Percentiles rank a stretch among this genome's conserved stretches.
These are phyloP conservation scores for Aspergillus coremiiformis DNA, from an alignment of 495 filamentous ascomycete genomes.

Conservation along the genomic window DNA sequence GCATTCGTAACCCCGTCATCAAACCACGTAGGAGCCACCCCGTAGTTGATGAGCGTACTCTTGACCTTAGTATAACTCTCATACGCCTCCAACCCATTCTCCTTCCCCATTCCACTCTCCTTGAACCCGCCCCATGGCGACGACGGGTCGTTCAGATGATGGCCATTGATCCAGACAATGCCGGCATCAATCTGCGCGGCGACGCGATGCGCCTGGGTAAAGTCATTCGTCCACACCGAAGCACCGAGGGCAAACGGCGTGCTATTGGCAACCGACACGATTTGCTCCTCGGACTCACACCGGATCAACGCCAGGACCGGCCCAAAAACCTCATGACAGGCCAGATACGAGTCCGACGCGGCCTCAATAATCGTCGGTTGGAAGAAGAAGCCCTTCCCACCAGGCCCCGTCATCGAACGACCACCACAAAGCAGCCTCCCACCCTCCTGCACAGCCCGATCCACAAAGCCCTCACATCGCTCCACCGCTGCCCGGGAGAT, in stretches of 20 bases:
- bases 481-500: conserved; percentile 32
- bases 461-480: conserved; percentile 31
- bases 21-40: conserved; percentile 43
- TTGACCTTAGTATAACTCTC: conserved; percentile 51
- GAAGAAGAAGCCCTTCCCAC: conserved; percentile 49
- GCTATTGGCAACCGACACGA: conserved; percentile 41
- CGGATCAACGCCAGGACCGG: conserved; percentile 42
- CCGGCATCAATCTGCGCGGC: conserved; percentile 50
- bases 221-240: conserved; percentile 51
- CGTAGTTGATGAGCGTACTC: conserved; percentile 54
- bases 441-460: conserved; percentile 22
- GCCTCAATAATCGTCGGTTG: conserved; percentile 48
- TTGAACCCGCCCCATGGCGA: conserved; percentile 53
- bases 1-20: conserved; percentile 31
- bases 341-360: conserved; percentile 20
- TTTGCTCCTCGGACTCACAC: conserved; percentile 43
- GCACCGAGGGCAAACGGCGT: conserved; percentile 46
- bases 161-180: conserved; percentile 57
- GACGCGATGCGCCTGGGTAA: conserved; percentile 50
- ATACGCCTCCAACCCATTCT: conserved; percentile 52
- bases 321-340: conserved; percentile 43
- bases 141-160: conserved; percentile 55
- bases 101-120: conserved; percentile 49
- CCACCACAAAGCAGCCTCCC: conserved; percentile 27
- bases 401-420: conserved; percentile 24